Conservation (phyloP, 2,329 filamentous ascomycete genomes). For the Microcyclospora tardicrescens region DNA sequence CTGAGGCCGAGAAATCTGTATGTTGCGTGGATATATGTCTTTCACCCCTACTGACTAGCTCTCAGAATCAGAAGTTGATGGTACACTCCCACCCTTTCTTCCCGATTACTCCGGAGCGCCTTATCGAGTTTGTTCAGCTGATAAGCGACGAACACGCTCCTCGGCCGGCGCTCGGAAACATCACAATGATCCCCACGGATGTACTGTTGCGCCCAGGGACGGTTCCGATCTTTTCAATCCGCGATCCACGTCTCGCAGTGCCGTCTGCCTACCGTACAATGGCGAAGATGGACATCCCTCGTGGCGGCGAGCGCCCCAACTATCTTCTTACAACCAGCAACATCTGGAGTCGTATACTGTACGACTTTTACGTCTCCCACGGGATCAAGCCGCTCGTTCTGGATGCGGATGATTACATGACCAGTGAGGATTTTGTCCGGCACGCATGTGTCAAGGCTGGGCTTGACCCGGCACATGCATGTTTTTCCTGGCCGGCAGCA, state of each 20-base stretch:
- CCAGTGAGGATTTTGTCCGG: slow-evolving; percentile 16
- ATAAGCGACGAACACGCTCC: no score
- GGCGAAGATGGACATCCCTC: slow-evolving; percentile 2
- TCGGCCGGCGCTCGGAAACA: background rate
- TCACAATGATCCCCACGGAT: background rate
- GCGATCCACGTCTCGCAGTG: slow-evolving; percentile 27
- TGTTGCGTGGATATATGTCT: slow-evolving; percentile 24
- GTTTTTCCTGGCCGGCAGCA: slow-evolving; percentile 7
- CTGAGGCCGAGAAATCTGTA: slow-evolving; percentile 10
- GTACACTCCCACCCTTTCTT: no score
- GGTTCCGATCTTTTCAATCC: slow-evolving; percentile 5
- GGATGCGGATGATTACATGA: slow-evolving; percentile 29
- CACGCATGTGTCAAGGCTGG: slow-evolving; percentile 18
- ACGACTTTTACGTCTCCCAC: slow-evolving; percentile 22
- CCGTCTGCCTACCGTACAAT: slow-evolving; percentile 25
- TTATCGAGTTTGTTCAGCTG: no score
- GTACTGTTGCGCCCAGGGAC: background rate
- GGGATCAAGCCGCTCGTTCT: slow-evolving; percentile 20
- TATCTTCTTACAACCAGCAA: slow-evolving; percentile 18
- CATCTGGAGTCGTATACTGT: slow-evolving; percentile 22
- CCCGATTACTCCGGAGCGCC: no score
- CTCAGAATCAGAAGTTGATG: slow-evolving; percentile 4
- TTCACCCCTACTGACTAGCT: slow-evolving; percentile 14
- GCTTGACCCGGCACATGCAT: slow-evolving; percentile 20
- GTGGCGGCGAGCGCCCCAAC: slow-evolving; percentile 7